Base-by-base conservation (phyloP, 345 rosid species). In the Lepidium aucheri region DNA sequence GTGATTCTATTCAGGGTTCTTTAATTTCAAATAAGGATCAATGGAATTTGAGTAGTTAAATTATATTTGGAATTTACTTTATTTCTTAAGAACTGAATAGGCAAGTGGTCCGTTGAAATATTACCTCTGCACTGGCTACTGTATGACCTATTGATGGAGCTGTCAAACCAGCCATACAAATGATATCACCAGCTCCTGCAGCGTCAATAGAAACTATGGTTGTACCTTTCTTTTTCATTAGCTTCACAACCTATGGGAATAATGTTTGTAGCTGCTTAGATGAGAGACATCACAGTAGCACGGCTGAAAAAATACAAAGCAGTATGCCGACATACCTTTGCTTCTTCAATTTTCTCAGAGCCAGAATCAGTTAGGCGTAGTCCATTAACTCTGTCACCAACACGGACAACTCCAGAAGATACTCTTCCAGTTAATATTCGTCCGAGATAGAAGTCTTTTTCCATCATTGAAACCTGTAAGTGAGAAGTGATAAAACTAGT, bases 161-260 rank as follows among this genome's bases (percentile, higher is more conserved):
- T 58, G 85, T 40, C 85, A 94, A 60, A 79, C 99, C 97, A 57
- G 99, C 95, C 81, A 94, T 76, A 17, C 95, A 94, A 71, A 94
- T 79, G 3, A 94, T 90, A 75, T 94, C 99, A 63, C 99, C 99
- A 40, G 99, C 97, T 71, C 97, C 99, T 0, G 96, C 97, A 44
- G 80, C 73, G 45, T 90, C 99, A 75, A 86, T 88, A 15, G 80
- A 79, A 78, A 75, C 85, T 72, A 86, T 82, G 76, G 80, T 73
- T 59, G 97, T 94, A 9, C 99, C 99, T 83, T 83, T 90, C 91
- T 94, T 94, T 76, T 90, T 94, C 99, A 94, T 88, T 63, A 94
- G 80, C 91, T 90, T 94, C 60, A 79, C 73, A 77, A 94, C 89
- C 99, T 90, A 80, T 62, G 70, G 46, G 63, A 58, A 65, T 62